phyloP scores from a whole-genome alignment of 2,329 filamentous ascomycete species.

The Fulvia fulva region DNA sequence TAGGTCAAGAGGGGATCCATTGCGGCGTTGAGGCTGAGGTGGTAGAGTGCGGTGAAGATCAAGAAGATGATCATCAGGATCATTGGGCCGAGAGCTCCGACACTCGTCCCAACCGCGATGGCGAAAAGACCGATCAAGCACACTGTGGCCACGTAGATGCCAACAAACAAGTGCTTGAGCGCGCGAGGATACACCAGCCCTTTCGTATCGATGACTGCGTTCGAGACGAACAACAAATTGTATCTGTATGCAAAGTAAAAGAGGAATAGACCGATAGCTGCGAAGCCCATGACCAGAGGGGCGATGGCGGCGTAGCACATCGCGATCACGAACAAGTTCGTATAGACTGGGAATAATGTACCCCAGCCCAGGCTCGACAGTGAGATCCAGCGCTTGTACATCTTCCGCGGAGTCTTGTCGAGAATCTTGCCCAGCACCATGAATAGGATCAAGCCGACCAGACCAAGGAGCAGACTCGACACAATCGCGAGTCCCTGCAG shows the following conservation, averaged over 20 bases:
- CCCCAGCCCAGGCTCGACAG: conserved; percentile 78
- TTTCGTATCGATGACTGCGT: conserved; percentile 78
- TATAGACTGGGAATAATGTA: conserved; percentile 74
- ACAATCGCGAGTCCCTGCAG: conserved; percentile 83
- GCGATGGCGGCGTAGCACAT: conserved; percentile 85
- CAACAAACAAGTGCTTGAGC: conserved; percentile 77
- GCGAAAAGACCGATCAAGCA: conserved; percentile 83
- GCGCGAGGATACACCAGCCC: conserved; percentile 84
- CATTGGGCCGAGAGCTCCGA: conserved; percentile 56
- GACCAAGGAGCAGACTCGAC: conserved; percentile 68
- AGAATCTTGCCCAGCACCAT: conserved; percentile 70
- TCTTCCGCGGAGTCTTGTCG: conserved; percentile 71
- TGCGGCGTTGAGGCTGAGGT: conserved; percentile 68
- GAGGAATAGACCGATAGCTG: conserved; percentile 69
- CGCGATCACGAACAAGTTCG: conserved; percentile 68
- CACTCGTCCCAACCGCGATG: conserved; percentile 54
- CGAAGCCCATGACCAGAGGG: conserved; percentile 78
- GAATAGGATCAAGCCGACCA: conserved; percentile 68
- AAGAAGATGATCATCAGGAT: conserved; percentile 73
- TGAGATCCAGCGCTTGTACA: conserved; percentile 73
- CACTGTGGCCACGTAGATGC: conserved; percentile 73
- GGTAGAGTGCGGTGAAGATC: conserved; percentile 71
- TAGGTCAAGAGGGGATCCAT: conserved; percentile 73
- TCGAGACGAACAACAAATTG: conserved; percentile 82
- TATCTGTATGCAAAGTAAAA: conserved; percentile 89